These are phyloP conservation scores for Globisporangium sylvaticum DNA, from an alignment of 352 stramenopile genomes.

Conservation along the genomic window DNA sequence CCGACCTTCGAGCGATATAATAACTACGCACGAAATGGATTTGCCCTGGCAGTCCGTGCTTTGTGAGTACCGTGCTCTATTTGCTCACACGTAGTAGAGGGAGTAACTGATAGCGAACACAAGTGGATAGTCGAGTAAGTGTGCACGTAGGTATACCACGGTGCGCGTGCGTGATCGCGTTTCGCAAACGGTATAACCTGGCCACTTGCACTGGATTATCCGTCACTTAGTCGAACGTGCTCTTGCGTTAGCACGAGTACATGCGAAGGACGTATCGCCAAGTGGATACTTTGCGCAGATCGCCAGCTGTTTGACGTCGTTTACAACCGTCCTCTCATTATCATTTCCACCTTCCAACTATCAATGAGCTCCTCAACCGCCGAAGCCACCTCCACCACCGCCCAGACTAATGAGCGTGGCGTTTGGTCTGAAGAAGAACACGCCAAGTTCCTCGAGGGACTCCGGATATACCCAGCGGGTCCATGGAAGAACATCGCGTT, in stretches of 20 bases:
- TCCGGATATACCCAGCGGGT: slow-evolving; percentile 23
- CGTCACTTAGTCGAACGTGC: not conserved
- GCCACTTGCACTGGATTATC: not conserved
- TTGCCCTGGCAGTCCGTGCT: too few relatives aligned
- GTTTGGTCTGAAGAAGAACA: slow-evolving; percentile 35
- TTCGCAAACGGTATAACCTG: not conserved
- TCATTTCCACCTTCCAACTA: not conserved
- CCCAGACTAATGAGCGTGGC: slow-evolving; percentile 12
- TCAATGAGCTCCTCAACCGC: not conserved
- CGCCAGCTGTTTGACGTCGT: not conserved
- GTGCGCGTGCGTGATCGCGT: not conserved
- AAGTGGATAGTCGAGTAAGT: not conserved
- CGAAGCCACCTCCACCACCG: too few relatives aligned
- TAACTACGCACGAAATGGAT: not conserved
- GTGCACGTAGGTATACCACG: not conserved
- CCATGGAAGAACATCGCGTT: slow-evolving; percentile 17
- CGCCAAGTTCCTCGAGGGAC: slow-evolving; percentile 29
- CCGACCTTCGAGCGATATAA: not conserved
- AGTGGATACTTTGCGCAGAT: not conserved
- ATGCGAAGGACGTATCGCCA: not conserved
- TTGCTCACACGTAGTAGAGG: too few relatives aligned
- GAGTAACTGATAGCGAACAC: too few relatives aligned
- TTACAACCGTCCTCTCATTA: not conserved
- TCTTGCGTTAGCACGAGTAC: not conserved
- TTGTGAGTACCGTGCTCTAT: too few relatives aligned